phyloP scores from a whole-genome alignment of 345 rosid genomes.

The Toxicodendron radicans region DNA sequence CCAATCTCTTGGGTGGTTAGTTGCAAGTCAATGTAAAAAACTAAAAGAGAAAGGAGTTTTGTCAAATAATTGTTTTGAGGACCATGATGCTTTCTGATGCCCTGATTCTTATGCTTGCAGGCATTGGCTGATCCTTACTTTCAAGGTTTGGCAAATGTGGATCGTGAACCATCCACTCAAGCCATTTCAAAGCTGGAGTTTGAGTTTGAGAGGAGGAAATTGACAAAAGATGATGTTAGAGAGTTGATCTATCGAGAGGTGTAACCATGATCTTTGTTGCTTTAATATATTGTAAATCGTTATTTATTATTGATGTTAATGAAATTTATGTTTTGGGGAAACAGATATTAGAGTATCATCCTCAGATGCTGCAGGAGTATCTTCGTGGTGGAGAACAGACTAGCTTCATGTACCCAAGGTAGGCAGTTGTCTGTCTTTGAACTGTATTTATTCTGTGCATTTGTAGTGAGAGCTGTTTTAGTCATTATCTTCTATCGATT shows the following conservation, averaged over 20 bases:
- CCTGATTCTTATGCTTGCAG: slow-evolving; percentile 40
- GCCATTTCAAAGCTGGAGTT: slow-evolving; percentile 96
- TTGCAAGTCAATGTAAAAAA: not conserved
- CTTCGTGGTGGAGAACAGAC: slow-evolving; percentile 93
- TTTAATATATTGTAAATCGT: slow-evolving; percentile 12
- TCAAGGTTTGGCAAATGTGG: slow-evolving; percentile 76
- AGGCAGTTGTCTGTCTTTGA: slow-evolving; percentile 13
- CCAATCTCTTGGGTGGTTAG: not conserved
- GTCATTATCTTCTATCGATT: not conserved
- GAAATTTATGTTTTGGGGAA: slow-evolving; percentile 19
- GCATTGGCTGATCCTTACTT: slow-evolving; percentile 93
- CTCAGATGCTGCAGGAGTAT: slow-evolving; percentile 94
- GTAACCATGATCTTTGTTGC: slow-evolving; percentile 14
- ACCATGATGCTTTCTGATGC: slow-evolving; percentile 16
- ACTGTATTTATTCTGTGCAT: slow-evolving; percentile 9
- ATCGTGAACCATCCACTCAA: slow-evolving; percentile 84
- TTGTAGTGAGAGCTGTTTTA: not conserved
- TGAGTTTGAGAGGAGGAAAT: slow-evolving; percentile 96
- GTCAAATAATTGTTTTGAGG: not conserved
- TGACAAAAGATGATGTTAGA: slow-evolving; percentile 92
- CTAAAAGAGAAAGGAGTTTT: not conserved
- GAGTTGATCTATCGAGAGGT: slow-evolving; percentile 98
- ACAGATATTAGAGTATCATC: slow-evolving; percentile 97
- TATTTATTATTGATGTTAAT: slow-evolving; percentile 7
- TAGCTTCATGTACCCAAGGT: slow-evolving; percentile 99